Base-by-base conservation (phyloP, 2,329 filamentous ascomycete genomes). In the Penicillium polonicum region DNA sequence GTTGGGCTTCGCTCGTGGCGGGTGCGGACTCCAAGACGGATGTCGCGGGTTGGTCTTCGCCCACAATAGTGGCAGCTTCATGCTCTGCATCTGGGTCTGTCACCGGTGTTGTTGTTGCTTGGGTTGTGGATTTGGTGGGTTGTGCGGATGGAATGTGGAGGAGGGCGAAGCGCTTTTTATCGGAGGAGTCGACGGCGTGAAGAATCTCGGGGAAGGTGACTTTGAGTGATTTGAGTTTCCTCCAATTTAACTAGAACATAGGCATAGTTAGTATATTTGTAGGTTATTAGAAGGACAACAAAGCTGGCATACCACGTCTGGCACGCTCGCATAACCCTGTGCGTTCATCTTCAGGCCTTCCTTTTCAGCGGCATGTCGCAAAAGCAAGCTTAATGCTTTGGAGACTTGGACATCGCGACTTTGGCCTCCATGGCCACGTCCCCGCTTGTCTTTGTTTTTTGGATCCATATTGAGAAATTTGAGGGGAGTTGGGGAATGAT, bases 151-250 rank as follows among this genome's bases (percentile, higher is more conserved):
- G 72, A 8, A 74, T 82, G 45, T 83, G 83, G 52, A 91, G 87
- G 69, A 97, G 81, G 2, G 87, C 85, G 79, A 95, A 99, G 39
- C 94, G 89, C 75, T 97, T 89, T 78, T 99, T 99, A 69, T 93
- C 90, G 70, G 91, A 95, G 48, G 83, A 83, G 15, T 79, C 75
- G 13, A 97, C 92, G 17, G 88, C 82, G 10, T 81, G 73, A 53
- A 84, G 80, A 61, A 99, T 81, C 64, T 97, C 93, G 2, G 81
- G 77, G 57, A 96, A 83, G 0, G 88, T 89, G n/a, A 89, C 84
- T 60, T 89, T 82, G 10, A 96, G 80, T 4, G 84, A 85, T 61
- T 84, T 85, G 54, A 97, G 75, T 44, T 81, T 82, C 51, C 79
- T 79, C 72, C 83, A 86, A 67, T 77, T 75, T 36, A 88, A 78